Evolutionary conservation across 768 basidiomycete species (phyloP).

Genomic region (Hypholoma sublateritium): DNA sequence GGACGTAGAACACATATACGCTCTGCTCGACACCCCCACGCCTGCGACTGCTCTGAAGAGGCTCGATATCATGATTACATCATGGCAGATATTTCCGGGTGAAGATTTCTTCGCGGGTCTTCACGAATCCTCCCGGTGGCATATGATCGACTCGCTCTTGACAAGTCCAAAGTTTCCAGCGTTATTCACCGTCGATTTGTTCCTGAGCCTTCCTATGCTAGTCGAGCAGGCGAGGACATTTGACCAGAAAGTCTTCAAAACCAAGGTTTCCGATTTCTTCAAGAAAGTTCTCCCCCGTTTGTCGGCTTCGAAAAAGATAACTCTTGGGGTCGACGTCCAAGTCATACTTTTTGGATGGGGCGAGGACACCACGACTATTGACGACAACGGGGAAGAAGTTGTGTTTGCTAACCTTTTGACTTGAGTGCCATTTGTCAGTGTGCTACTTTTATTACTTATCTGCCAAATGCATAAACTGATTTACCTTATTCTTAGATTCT

Average conservation of each 20-base stretch:
- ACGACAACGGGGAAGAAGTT: slow-evolving; percentile 4
- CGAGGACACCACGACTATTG: neutral
- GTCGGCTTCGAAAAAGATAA: neutral
- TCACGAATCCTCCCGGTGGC: slow-evolving; percentile 6
- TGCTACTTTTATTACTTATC: neutral
- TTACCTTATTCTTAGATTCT: too few species aligned
- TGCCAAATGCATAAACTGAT: neutral
- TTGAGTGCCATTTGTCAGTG: neutral
- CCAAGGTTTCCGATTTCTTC: slow-evolving; percentile 3
- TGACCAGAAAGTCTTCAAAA: slow-evolving; percentile 8
- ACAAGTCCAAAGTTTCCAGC: slow-evolving; percentile 6
- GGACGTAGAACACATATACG: slow-evolving; percentile 7
- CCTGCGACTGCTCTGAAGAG: neutral
- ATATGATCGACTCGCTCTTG: slow-evolving; percentile 3
- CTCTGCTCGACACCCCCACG: slow-evolving; percentile 6
- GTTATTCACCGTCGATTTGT: neutral
- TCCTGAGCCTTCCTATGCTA: slow-evolving; percentile 4
- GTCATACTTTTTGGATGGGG: slow-evolving; percentile 8
- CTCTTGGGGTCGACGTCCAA: slow-evolving; percentile 4
- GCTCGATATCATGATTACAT: slow-evolving; percentile 10
- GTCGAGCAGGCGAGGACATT: slow-evolving; percentile 4
- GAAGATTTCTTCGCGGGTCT: slow-evolving; percentile 7
- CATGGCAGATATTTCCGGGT: slow-evolving; percentile 7
- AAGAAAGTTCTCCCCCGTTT: slow-evolving; percentile 5
- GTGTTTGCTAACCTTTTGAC: neutral